Conservation (phyloP, 108 stramenopile genomes). For the Fragilaria crotonensis region DNA sequence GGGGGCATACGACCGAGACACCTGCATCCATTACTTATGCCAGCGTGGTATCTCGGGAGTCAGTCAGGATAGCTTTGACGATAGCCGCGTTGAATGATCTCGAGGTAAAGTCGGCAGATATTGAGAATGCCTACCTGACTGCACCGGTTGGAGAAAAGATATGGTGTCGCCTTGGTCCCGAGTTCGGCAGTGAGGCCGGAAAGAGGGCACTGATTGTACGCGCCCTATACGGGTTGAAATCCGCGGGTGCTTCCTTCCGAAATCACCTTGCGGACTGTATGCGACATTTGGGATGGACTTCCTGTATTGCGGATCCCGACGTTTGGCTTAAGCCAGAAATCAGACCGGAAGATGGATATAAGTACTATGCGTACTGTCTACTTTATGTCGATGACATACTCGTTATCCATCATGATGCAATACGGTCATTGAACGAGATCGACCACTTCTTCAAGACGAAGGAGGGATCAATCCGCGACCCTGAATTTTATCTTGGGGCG, state of each 20-base stretch:
- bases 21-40: constrained; percentile 24
- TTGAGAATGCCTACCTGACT: too few species aligned
- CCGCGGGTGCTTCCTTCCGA: constrained; percentile 4
- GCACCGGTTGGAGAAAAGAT: constrained; percentile 24
- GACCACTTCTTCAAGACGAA: constrained; percentile 28
- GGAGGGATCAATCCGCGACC: constrained; percentile 31
- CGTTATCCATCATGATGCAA: constrained; percentile 5
- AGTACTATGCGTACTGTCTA: too few species aligned
- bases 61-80: too few species aligned
- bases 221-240: too few species aligned
- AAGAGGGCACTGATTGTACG: too few species aligned
- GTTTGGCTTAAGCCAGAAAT: constrained; percentile 23
- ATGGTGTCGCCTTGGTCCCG: constrained; percentile 16
- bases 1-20: constrained; percentile 21
- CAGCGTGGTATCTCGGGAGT: too few species aligned
- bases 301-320: too few species aligned
- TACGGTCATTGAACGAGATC: constrained; percentile 19
- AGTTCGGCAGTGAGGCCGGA: constrained; percentile 23
- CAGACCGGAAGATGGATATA: too few species aligned
- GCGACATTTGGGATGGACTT: constrained; percentile 10
- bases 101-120: constrained; percentile 16
- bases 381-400: too few species aligned
- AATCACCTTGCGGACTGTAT: constrained; percentile 21
- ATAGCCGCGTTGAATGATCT: constrained; percentile 29
- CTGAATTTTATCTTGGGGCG: constrained; percentile 39